Conservation (phyloP, 352 stramenopile species). For the Blastocystis sp. region DNA sequence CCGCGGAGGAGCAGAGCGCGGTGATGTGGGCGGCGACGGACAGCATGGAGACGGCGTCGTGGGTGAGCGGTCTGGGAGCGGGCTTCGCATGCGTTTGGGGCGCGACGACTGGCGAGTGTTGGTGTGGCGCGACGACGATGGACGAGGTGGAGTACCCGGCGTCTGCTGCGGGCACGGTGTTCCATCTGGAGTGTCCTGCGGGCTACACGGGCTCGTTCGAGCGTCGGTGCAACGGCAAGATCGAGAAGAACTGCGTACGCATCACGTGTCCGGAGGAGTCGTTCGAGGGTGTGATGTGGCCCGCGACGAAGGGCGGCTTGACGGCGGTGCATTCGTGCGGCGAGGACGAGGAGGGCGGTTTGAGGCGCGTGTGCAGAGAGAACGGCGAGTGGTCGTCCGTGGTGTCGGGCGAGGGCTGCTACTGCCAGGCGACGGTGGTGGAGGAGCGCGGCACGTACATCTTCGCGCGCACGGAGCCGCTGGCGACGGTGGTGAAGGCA, state of each 20-base stretch:
- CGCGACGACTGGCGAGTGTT: not conserved
- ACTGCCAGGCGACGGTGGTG: constrained; percentile 7
- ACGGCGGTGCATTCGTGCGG: not conserved
- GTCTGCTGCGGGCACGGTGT: not conserved
- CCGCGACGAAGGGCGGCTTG: not conserved
- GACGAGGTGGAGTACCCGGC: not conserved
- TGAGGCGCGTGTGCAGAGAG: not conserved
- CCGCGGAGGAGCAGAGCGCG: not conserved
- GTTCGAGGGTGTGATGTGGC: constrained; percentile 16
- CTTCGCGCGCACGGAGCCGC: not conserved
- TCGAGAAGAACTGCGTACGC: constrained; percentile 5
- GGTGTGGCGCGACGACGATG: not conserved
- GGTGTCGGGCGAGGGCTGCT: constrained; percentile 13
- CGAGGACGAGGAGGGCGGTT: not conserved
- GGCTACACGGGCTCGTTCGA: not conserved
- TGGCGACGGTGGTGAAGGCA: not conserved
- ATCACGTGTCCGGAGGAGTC: constrained; percentile 31
- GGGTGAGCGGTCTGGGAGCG: not conserved
- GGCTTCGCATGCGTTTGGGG: constrained; percentile 16
- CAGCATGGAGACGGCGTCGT: not conserved
- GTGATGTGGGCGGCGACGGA: constrained; percentile 27
- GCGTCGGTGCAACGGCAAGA: not conserved
- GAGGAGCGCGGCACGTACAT: constrained; percentile 38
- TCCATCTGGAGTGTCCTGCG: not conserved
- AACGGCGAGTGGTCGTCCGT: constrained; percentile 47